phyloP scores from a whole-genome alignment of 2,329 filamentous ascomycete genomes.

The Pseudogymnoascus verrucosus region DNA sequence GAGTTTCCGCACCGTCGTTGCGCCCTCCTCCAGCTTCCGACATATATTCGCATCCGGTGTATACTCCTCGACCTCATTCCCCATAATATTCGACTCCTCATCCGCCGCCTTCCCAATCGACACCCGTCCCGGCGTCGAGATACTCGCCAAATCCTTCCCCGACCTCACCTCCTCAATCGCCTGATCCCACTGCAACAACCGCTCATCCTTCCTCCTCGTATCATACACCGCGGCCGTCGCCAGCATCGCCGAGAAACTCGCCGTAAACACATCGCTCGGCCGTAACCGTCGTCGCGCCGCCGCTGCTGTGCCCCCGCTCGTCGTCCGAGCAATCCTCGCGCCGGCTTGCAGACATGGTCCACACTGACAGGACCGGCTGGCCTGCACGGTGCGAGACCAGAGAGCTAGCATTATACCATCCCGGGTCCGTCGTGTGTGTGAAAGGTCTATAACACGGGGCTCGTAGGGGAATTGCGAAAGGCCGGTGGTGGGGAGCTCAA shows the following conservation, averaged over 20 bases:
- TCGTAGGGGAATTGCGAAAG: neutral
- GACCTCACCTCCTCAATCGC: conserved; percentile 47
- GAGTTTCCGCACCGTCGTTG: neutral
- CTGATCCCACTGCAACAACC: conserved; percentile 52
- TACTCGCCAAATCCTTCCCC: conserved; percentile 9
- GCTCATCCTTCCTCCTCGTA: conserved; percentile 47
- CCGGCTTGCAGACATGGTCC: conserved; percentile 48
- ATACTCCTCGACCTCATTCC: neutral
- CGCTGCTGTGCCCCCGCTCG: conserved; percentile 43
- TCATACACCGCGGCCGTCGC: conserved; percentile 58
- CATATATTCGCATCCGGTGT: conserved; percentile 5
- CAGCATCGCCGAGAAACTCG: conserved; percentile 60
- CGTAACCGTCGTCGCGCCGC: conserved; percentile 42
- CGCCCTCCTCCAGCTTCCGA: neutral
- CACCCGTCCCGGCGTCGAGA: neutral
- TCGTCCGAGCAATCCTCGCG: conserved; percentile 30
- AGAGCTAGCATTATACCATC: conserved; percentile 52
- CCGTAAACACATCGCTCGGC: conserved; percentile 50
- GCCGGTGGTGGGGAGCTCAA: too few relatives aligned
- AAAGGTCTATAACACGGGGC: neutral
- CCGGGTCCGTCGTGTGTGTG: conserved; percentile 11
- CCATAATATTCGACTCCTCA: conserved; percentile 2
- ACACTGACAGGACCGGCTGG: conserved; percentile 54
- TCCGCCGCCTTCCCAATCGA: conserved; percentile 9
- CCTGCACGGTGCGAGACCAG: conserved; percentile 59